These are phyloP conservation scores for Ophiostoma himal-ulmi DNA, from an alignment of 2,329 filamentous ascomycete species.

Conservation along the genomic window DNA sequence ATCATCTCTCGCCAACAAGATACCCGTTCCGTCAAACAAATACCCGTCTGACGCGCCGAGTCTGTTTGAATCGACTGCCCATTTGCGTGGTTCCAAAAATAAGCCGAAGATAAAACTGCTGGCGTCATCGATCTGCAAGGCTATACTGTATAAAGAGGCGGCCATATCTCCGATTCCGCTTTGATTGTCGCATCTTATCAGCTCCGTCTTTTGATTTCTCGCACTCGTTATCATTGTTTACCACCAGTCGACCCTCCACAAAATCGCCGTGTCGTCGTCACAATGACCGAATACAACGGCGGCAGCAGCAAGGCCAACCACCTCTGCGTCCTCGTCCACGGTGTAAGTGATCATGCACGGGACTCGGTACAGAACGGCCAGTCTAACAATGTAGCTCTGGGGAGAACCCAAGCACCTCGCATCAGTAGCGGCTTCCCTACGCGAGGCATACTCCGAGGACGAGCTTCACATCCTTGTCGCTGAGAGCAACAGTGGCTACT, in stretches of 20 bases:
- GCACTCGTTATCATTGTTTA: not conserved
- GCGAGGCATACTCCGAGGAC: constrained; percentile 55
- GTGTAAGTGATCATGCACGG: constrained; percentile 44
- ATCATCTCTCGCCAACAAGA: not conserved
- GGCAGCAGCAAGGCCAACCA: constrained; percentile 56
- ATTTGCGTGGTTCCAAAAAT: not conserved
- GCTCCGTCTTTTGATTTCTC: not conserved
- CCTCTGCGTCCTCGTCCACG: constrained; percentile 71
- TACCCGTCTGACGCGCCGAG: not conserved
- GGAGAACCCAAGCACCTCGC: constrained; percentile 70
- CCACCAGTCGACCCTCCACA: not conserved
- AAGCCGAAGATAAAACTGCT: not conserved
- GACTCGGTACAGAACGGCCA: not conserved
- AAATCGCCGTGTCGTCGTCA: not conserved
- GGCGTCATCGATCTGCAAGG: constrained; percentile 5
- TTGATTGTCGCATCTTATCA: not conserved
- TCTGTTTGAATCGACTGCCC: not conserved
- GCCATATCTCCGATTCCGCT: not conserved
- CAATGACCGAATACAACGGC: constrained; percentile 45
- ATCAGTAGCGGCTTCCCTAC: constrained; percentile 60
- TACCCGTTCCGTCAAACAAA: not conserved
- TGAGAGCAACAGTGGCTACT: constrained; percentile 67
- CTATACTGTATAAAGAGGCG: not conserved
- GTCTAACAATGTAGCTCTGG: constrained; percentile 50
- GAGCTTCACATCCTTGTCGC: constrained; percentile 64